phyloP scores from a whole-genome alignment of 805 yeast genomes.

The Myxozyma neotropica region DNA sequence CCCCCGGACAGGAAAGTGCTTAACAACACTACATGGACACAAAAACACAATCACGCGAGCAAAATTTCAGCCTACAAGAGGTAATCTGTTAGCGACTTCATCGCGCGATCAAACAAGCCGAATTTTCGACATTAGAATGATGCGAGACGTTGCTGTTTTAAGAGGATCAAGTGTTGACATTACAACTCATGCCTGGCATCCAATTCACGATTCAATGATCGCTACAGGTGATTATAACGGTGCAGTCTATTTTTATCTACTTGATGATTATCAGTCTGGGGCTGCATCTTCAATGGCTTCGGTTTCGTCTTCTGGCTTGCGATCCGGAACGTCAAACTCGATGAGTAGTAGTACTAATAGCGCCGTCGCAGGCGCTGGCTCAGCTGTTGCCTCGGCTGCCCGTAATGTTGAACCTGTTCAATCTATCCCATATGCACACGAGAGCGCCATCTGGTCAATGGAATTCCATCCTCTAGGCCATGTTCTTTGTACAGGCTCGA shows the following conservation, averaged over 20 bases:
- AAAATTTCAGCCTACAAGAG: conserved; percentile 81
- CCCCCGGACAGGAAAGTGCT: conserved; percentile 74
- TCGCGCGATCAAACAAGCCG: conserved; percentile 88
- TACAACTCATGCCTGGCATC: conserved; percentile 90
- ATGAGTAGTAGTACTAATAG: neutral
- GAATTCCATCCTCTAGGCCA: conserved; percentile 96
- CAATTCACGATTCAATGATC: conserved; percentile 74
- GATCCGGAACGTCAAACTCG: neutral
- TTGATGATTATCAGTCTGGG: conserved; percentile 49
- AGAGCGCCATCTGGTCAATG: conserved; percentile 83
- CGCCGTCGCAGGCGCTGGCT: conserved; percentile 24
- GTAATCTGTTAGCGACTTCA: conserved; percentile 76
- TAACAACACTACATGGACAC: conserved; percentile 84
- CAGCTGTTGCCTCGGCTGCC: conserved; percentile 21
- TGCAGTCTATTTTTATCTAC: conserved; percentile 70
- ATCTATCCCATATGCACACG: conserved; percentile 87
- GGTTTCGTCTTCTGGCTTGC: neutral
- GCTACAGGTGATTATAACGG: conserved; percentile 92
- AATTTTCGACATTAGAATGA: conserved; percentile 81
- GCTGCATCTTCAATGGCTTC: conserved; percentile 37
- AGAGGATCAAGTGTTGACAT: conserved; percentile 83
- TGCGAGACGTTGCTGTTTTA: conserved; percentile 73
- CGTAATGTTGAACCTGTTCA: conserved; percentile 41
- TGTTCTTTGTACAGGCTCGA: conserved; percentile 85
- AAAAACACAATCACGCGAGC: conserved; percentile 92